A percentile compares a stretch with the other conserved stretches of the same genome.
phyloP scores from a whole-genome alignment of 345 rosid species.

The Populus euphratica region DNA sequence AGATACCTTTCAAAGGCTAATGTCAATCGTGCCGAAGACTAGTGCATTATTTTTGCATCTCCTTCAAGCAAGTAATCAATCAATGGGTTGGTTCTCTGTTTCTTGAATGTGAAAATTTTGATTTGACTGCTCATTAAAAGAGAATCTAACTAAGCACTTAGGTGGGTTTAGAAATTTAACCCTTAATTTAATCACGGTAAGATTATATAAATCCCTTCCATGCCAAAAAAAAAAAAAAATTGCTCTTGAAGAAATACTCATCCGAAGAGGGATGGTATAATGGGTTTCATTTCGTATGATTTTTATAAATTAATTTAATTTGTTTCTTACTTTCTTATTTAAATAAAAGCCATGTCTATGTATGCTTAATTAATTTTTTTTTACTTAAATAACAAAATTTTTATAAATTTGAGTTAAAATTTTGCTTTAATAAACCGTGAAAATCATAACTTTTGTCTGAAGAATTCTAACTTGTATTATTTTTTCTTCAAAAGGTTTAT shows the following conservation, averaged over 20 bases:
- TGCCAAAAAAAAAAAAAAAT: not conserved
- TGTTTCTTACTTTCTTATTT: too few species aligned
- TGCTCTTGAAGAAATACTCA: not conserved
- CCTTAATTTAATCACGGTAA: not conserved
- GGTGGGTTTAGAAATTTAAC: not conserved
- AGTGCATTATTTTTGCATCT: not conserved
- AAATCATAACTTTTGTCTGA: too few species aligned
- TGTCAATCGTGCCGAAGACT: not conserved
- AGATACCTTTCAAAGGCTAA: not conserved
- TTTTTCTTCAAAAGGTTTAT: too few species aligned
- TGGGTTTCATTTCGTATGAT: too few species aligned
- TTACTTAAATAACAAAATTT: too few species aligned
- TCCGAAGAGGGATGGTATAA: too few species aligned
- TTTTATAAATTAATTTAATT: too few species aligned
- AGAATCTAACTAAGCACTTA: constrained; percentile 2
- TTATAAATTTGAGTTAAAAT: too few species aligned
- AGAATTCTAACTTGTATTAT: too few species aligned
- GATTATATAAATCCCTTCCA: not conserved
- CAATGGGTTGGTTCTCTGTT: constrained; percentile 15
- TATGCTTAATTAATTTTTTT: too few species aligned
- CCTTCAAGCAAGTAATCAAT: constrained; percentile 7
- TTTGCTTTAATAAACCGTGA: too few species aligned
- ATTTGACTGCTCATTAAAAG: not conserved
- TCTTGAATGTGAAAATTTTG: constrained; percentile 6
- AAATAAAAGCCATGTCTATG: too few species aligned